Base-by-base conservation (phyloP, 1,284 basidiomycete genomes). In the Abortiporus biennis region DNA sequence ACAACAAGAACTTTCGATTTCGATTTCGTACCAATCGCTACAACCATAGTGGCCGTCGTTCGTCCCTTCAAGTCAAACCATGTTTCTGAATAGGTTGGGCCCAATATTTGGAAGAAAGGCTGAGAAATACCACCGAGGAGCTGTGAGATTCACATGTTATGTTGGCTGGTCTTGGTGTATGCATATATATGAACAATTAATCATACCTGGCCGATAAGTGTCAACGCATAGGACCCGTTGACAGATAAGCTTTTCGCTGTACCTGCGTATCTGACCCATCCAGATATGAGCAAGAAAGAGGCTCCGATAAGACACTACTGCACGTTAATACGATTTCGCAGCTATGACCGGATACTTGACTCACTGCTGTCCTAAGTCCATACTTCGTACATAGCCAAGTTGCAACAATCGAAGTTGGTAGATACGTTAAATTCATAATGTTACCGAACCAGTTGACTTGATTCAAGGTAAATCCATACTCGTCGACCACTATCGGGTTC, bases 371-470 rank as follows among this genome's bases (percentile, higher is more conserved):
- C 23, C 72, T 66, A 23, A 88, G 59, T 3, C 85, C 81, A 51
- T 73, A 76, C 46, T 71, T 69, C n/a, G 69, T 62, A 46, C 74
- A 73, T 25, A 83, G 50, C 12, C 68, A 52, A 0, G 85, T 83
- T 20, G 80, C 64, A 16, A 74, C 46, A 22, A 85, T 55, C 0
- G 84, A 76, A 6, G 67, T 65, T 1, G 81, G 80, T 9, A 88
- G 63, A 49, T 78, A 87, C 1, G 80, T 56, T 33, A 75, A 66
- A 1, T 74, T 69, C 15, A 81, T 64, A 40, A 82, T 70, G 53
- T 84, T 89, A 4, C 80, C 78, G 4, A 89, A 66, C 86, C 86
- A 90, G 51, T 85, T 88, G 20, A 87, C 76, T 55, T 80, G 62
- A 57, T 78, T 66, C 19, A 87, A 62, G 0, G 78, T 73, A 44